Percentiles rank a stretch among this genome's conserved stretches.
Conservation (phyloP, 2,329 filamentous ascomycete genomes). For the Helotiales sp. region DNA sequence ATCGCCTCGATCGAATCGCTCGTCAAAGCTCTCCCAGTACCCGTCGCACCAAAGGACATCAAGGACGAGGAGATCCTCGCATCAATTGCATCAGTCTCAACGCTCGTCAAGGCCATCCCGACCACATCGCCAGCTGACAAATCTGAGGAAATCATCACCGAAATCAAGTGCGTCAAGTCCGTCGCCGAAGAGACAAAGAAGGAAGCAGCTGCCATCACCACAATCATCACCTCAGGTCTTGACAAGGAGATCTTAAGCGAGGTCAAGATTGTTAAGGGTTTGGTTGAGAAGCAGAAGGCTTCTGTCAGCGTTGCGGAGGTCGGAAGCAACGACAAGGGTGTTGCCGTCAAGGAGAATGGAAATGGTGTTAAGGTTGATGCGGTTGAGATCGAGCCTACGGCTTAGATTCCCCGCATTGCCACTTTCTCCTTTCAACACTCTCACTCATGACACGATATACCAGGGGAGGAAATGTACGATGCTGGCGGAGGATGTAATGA, state of each 20-base stretch:
- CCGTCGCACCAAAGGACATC: slow-evolving; percentile 14
- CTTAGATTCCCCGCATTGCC: not conserved
- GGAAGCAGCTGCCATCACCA: slow-evolving; percentile 20
- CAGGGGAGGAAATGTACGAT: slow-evolving; percentile 13
- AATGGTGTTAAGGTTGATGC: slow-evolving; percentile 30
- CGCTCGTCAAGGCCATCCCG: slow-evolving; percentile 22
- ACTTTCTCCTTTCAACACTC: not conserved
- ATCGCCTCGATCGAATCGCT: slow-evolving; percentile 6
- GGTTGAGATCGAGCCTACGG: slow-evolving; percentile 26
- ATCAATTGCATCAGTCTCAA: slow-evolving; percentile 12
- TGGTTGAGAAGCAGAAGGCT: slow-evolving; percentile 17
- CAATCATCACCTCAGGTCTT: slow-evolving; percentile 1
- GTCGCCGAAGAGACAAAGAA: slow-evolving; percentile 18
- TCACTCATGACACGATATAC: not conserved
- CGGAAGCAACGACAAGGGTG: slow-evolving; percentile 30
- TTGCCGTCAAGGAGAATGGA: slow-evolving; percentile 25
- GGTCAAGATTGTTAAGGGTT: slow-evolving; percentile 23
- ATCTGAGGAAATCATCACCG: slow-evolving; percentile 24
- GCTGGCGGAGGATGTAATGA: slow-evolving; percentile 11
- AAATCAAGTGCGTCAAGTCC: slow-evolving; percentile 25
- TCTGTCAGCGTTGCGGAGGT: slow-evolving; percentile 20
- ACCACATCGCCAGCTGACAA: slow-evolving; percentile 11
- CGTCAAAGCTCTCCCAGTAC: slow-evolving; percentile 14
- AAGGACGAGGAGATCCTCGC: slow-evolving; percentile 28
- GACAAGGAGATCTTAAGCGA: slow-evolving; percentile 24